Base-by-base conservation (phyloP, 768 basidiomycete species). In the Trametes villosa region DNA sequence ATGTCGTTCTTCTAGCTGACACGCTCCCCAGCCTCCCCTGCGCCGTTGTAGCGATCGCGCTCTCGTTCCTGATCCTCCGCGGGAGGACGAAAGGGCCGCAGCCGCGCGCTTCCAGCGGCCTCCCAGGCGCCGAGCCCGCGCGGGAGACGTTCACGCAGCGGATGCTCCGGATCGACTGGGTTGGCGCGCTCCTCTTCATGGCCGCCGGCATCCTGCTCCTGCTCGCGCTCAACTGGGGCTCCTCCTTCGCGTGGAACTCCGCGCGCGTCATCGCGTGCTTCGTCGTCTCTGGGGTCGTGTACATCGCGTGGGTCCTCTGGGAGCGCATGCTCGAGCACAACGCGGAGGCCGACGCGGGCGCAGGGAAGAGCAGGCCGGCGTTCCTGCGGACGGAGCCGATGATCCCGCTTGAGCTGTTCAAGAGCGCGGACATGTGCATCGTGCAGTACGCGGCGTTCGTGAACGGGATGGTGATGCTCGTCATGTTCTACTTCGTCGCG, bases 401-500 rank as follows among this genome's bases (percentile, higher is more conserved):
- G 75, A 64, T 84, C 26, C 83, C 83, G 9, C 68, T 82, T 20
- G 75, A 73, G 34, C 49, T 83, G 27, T 81, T 83, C 71, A 68
- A 68, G 13, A 76, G 74, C 49, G 74, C 71, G 29, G 78, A 83
- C 62, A 65, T 83, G 44, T 77, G 74, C 50, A 73, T 75, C 4
- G 72, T 73, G 40, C 73, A 74, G 61, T 77, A 72, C 58, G 75
- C 66, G 18, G 72, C 75, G 18, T 77, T 81, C 54, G 72, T 78
- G 12, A 71, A 71, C 1, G 82, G 82, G 9, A 78, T 83, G 68
- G 74, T 84, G 58, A 78, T 78, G 75, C 71, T 82, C 58, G 81
- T 81, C 50, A 78, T 79, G 75, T 82, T 83, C 68, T 84, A 84
- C 66, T 83, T 84, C 61, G 74, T 83, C 42, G 74, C 82, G 0